Percentiles rank a stretch among this genome's conserved stretches.
phyloP scores from a whole-genome alignment of 768 basidiomycete genomes.

The Russula foetens region DNA sequence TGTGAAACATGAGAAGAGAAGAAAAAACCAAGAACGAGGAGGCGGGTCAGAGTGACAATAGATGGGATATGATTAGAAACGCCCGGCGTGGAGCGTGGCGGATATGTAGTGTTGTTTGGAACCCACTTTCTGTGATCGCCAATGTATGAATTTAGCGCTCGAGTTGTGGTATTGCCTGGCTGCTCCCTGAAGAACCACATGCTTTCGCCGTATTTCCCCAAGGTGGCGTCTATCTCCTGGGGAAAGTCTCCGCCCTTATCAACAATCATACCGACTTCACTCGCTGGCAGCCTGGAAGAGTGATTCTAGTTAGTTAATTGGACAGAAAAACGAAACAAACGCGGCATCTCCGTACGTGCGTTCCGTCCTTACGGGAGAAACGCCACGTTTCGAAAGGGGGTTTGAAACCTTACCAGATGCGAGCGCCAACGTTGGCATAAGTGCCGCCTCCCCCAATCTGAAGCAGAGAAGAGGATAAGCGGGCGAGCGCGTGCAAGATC shows the following conservation, averaged over 20 bases:
- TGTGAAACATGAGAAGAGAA: not conserved
- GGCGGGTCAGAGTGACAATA: not conserved
- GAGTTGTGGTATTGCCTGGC: slow-evolving; percentile 48
- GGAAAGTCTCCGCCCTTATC: slow-evolving; percentile 80
- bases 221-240: slow-evolving; percentile 39
- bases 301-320: not conserved
- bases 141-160: slow-evolving; percentile 63
- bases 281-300: slow-evolving; percentile 50
- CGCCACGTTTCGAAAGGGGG: not conserved
- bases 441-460: slow-evolving; percentile 90
- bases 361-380: not conserved
- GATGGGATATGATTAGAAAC: slow-evolving; percentile 10
- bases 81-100: not conserved
- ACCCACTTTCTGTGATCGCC: slow-evolving; percentile 66
- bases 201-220: slow-evolving; percentile 56
- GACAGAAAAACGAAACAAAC: not conserved
- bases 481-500: not conserved
- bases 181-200: slow-evolving; percentile 76
- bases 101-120: not conserved
- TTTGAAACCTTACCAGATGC: slow-evolving; percentile 55
- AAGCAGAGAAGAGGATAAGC: not conserved
- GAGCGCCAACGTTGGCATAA: slow-evolving; percentile 70
- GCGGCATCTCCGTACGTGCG: not conserved
- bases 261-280: slow-evolving; percentile 71
- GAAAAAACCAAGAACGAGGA: not conserved